These are phyloP conservation scores for Urochloa ruziziensis DNA, from an alignment of 176 grass and related monocot genomes.

Conservation along the genomic window DNA sequence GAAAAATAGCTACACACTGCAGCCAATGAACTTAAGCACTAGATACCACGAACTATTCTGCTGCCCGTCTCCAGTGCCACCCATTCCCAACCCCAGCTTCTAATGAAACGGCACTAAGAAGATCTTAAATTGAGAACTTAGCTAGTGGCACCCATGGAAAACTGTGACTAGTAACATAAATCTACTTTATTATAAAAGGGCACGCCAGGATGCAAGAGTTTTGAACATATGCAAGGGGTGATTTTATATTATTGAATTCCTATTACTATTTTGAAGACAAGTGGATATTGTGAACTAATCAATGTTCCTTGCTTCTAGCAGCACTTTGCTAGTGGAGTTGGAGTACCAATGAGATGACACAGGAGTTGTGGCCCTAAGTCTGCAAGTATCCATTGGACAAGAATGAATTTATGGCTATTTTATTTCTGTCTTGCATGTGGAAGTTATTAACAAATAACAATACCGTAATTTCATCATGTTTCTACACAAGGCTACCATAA, in stretches of 20 bases:
- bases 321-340: background rate
- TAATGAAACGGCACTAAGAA: background rate
- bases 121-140: background rate
- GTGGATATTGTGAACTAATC: conserved; percentile 11
- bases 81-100: conserved; percentile 8
- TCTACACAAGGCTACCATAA: background rate
- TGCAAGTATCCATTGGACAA: conserved; percentile 16
- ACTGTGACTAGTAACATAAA: conserved; percentile 19
- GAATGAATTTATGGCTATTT: conserved; percentile 9
- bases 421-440: conserved; percentile 1
- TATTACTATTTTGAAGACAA: background rate
- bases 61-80: background rate
- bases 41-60: background rate
- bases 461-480: conserved; percentile 3
- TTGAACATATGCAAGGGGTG: background rate
- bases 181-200: background rate
- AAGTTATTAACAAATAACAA: background rate
- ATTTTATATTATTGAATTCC: background rate
- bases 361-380: background rate
- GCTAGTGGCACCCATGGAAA: background rate
- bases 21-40: conserved; percentile 4
- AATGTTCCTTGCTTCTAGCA: conserved; percentile 5
- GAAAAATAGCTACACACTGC: background rate
- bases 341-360: background rate
- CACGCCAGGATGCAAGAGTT: conserved; percentile 9